Evolutionary conservation across 1,139 yeast genomes (phyloP).

Genomic region (Yamadazyma atmosphaerica): DNA sequence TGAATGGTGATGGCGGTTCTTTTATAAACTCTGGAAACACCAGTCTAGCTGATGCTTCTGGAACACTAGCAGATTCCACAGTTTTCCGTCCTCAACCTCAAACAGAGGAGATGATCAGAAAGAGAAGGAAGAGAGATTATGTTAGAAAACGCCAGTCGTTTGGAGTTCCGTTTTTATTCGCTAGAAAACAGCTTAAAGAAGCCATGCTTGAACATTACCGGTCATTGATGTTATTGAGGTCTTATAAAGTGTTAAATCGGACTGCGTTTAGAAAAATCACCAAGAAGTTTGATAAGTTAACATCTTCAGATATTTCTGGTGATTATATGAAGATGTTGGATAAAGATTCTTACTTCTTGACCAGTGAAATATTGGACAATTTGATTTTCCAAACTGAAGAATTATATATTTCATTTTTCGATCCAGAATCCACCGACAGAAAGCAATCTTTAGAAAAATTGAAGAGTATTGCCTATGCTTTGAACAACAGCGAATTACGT

Average conservation of each 20-base stretch:
- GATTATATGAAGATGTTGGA: constrained; percentile 62
- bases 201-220: constrained; percentile 83
- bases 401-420: constrained; percentile 65
- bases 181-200: constrained; percentile 70
- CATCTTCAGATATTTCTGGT: constrained; percentile 48
- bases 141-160: constrained; percentile 27
- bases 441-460: constrained; percentile 75
- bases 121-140: constrained; percentile 33
- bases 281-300: constrained; percentile 84
- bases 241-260: constrained; percentile 74
- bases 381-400: constrained; percentile 65
- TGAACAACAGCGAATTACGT: constrained; percentile 31
- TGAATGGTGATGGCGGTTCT: constrained; percentile 3
- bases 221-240: constrained; percentile 71
- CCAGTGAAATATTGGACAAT: constrained; percentile 67
- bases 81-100: constrained; percentile 5
- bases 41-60: constrained; percentile 1
- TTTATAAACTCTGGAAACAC: neutral
- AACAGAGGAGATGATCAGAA: constrained; percentile 20
- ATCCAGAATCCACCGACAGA: constrained; percentile 60
- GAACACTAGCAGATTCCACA: neutral
- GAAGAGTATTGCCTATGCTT: constrained; percentile 49
- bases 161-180: constrained; percentile 66
- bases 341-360: constrained; percentile 54
- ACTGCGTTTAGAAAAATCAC: constrained; percentile 88